Conservation (phyloP, 768 basidiomycete species). For the Lepiota subincarnata region DNA sequence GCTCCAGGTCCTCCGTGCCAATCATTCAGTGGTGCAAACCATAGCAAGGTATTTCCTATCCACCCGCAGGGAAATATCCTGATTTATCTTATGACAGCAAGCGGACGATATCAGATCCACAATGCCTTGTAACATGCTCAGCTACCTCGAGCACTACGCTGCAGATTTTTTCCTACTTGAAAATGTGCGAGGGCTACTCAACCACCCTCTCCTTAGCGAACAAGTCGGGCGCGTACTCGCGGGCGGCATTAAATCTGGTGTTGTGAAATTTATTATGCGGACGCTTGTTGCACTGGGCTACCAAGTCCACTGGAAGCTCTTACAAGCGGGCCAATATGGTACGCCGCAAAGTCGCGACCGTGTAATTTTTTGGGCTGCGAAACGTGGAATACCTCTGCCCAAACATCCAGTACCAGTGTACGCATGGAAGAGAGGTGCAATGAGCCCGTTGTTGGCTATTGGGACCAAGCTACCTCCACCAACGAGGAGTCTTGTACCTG, state of each 20-base stretch:
- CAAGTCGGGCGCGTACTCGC: constrained; percentile 27
- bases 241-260: constrained; percentile 46
- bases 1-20: constrained; percentile 70
- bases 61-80: neutral
- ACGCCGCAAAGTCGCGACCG: constrained; percentile 64
- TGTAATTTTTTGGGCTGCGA: constrained; percentile 67
- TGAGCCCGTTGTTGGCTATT: constrained; percentile 39
- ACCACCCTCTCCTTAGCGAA: constrained; percentile 34
- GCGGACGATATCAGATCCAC: constrained; percentile 63
- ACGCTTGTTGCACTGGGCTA: constrained; percentile 68
- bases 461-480: constrained; percentile 36
- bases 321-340: constrained; percentile 72
- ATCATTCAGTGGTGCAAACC: constrained; percentile 64
- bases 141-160: constrained; percentile 60
- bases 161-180: constrained; percentile 67
- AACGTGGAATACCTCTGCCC: constrained; percentile 52
- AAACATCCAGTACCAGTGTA: constrained; percentile 64
- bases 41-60: constrained; percentile 40
- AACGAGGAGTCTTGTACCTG: constrained; percentile 37
- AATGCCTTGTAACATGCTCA: constrained; percentile 66
- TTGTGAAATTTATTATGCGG: constrained; percentile 64
- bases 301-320: constrained; percentile 59
- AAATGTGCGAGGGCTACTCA: constrained; percentile 64
- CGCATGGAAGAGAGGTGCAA: constrained; percentile 32
- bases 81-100: constrained; percentile 30